Evolutionary conservation across 148 eudicot genomes (phyloP).

Genomic region (Suaeda aralocaspica): DNA sequence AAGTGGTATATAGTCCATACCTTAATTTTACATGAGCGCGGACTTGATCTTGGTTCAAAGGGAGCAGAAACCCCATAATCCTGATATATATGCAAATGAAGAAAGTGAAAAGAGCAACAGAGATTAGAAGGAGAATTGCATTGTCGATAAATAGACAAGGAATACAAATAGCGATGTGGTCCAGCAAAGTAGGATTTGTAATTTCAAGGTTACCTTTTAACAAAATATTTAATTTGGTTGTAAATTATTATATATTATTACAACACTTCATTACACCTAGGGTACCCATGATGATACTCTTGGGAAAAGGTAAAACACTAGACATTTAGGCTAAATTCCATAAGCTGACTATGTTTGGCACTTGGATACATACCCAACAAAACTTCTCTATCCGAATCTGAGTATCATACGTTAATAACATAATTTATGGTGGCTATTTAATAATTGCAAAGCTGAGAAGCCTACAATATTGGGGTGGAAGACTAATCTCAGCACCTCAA

Average conservation of each 20-base stretch:
- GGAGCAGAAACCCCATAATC: constrained; percentile 63
- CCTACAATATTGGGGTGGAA: not conserved
- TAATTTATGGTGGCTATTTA: not conserved
- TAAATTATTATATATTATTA: not conserved
- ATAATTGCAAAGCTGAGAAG: not conserved
- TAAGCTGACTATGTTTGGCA: not conserved
- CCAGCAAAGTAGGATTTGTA: not conserved
- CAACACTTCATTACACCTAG: not conserved
- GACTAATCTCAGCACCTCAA: not conserved
- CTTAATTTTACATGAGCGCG: constrained; percentile 64
- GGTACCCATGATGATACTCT: not conserved
- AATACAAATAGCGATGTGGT: not conserved
- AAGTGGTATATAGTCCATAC: constrained; percentile 28
- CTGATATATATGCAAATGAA: constrained; percentile 34
- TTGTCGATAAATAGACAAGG: not conserved
- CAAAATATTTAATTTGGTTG: not conserved
- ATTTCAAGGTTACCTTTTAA: not conserved
- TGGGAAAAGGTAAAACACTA: not conserved
- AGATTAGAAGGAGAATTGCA: not conserved
- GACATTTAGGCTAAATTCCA: not conserved
- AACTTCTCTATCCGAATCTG: no score
- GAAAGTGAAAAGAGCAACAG: not conserved
- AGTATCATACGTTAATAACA: no score
- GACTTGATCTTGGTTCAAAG: constrained; percentile 54
- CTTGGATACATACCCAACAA: no score